Evolutionary conservation across 2,329 filamentous ascomycete species (phyloP).

Genomic region (Penicillium sp.): DNA sequence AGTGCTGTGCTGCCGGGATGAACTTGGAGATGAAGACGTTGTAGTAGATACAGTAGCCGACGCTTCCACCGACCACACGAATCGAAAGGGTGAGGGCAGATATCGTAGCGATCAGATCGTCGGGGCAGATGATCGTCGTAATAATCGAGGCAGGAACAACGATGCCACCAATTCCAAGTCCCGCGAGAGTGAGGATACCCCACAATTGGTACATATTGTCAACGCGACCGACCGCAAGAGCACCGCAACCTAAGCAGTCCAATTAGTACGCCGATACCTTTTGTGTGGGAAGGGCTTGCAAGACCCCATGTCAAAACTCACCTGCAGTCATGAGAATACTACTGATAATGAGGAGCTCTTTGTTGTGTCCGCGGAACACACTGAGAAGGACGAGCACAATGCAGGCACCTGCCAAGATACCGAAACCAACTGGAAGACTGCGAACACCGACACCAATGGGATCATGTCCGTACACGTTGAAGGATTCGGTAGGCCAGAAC

Average conservation of each 20-base stretch:
- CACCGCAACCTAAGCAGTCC: slow-evolving; percentile 44
- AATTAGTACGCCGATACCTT: not conserved
- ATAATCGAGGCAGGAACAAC: slow-evolving; percentile 64
- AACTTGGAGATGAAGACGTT: slow-evolving; percentile 46
- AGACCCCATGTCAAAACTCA: slow-evolving; percentile 14
- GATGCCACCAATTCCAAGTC: slow-evolving; percentile 61
- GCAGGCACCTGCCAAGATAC: slow-evolving; percentile 56
- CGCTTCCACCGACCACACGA: slow-evolving; percentile 60
- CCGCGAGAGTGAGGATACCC: slow-evolving; percentile 55
- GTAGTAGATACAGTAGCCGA: slow-evolving; percentile 58
- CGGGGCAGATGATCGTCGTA: slow-evolving; percentile 62
- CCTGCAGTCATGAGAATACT: slow-evolving; percentile 61
- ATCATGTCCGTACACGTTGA: slow-evolving; percentile 61
- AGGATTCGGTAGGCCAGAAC: slow-evolving; percentile 60
- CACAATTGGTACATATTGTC: slow-evolving; percentile 53
- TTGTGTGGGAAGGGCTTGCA: not conserved
- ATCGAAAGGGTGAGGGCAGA: slow-evolving; percentile 64
- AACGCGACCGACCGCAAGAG: slow-evolving; percentile 45
- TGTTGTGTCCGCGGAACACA: slow-evolving; percentile 53
- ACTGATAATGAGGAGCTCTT: slow-evolving; percentile 54
- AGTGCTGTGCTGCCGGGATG: slow-evolving; percentile 40
- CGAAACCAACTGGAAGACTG: slow-evolving; percentile 59
- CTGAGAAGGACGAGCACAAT: slow-evolving; percentile 55
- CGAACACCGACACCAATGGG: slow-evolving; percentile 59
- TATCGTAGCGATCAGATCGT: slow-evolving; percentile 63